Evolutionary conservation across 2,329 filamentous ascomycete species (phyloP).

Genomic region (Aureobasidium mangrovei): DNA sequence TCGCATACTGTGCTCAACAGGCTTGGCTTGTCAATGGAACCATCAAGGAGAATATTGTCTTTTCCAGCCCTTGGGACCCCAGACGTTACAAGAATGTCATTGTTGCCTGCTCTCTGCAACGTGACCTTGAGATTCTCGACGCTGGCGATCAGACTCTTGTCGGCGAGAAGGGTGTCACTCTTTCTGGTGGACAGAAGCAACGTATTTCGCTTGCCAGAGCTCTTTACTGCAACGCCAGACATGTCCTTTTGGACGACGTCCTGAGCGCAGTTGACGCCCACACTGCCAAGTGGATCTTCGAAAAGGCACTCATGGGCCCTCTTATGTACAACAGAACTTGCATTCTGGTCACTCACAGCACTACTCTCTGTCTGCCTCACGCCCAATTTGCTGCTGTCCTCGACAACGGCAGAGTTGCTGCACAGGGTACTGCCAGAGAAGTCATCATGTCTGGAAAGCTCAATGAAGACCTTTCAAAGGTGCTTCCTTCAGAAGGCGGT

Average conservation of each 20-base stretch:
- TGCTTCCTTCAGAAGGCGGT: constrained; percentile 58
- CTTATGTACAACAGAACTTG: constrained; percentile 86
- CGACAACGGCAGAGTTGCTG: constrained; percentile 72
- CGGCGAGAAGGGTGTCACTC: constrained; percentile 91
- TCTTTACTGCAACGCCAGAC: constrained; percentile 88
- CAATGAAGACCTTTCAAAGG: constrained; percentile 65
- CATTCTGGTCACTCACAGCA: constrained; percentile 91
- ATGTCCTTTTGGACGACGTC: constrained; percentile 88
- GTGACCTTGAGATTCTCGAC: constrained; percentile 86
- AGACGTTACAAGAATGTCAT: constrained; percentile 78
- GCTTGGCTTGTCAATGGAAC: constrained; percentile 95
- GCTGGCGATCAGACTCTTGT: constrained; percentile 88
- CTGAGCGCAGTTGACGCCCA: constrained; percentile 95
- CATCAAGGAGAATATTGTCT: constrained; percentile 93
- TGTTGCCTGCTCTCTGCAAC: constrained; percentile 80
- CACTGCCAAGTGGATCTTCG: constrained; percentile 96
- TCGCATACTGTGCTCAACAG: constrained; percentile 94
- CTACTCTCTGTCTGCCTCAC: constrained; percentile 73
- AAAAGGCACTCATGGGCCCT: constrained; percentile 79
- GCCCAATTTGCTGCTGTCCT: constrained; percentile 76
- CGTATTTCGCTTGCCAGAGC: constrained; percentile 93
- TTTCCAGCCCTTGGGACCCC: constrained; percentile 71
- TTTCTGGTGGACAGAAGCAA: constrained; percentile 96
- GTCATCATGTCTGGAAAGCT: constrained; percentile 82
- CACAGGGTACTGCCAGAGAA: constrained; percentile 67